phyloP scores from a whole-genome alignment of 352 stramenopile species.

The Globisporangium cylindrosporum region DNA sequence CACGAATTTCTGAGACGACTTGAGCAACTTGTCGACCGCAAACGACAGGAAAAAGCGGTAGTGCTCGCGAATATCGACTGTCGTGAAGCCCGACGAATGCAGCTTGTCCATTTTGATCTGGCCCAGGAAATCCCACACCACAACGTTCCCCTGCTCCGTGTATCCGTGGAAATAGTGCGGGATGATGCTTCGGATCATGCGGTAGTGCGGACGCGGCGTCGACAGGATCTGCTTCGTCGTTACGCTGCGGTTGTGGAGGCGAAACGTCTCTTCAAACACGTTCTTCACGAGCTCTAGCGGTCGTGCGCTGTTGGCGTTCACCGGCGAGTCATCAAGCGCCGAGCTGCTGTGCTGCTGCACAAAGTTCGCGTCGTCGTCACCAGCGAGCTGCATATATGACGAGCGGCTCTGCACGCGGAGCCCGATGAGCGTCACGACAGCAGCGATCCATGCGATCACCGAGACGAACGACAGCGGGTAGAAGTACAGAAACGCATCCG shows the following conservation, averaged over 20 bases:
- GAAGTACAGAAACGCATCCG: conserved; percentile 63
- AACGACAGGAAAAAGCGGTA: conserved; percentile 82
- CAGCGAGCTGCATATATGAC: conserved; percentile 63
- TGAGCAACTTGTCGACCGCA: conserved; percentile 64
- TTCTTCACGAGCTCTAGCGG: conserved; percentile 63
- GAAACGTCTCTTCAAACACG: conserved; percentile 67
- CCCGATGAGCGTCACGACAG: conserved; percentile 62
- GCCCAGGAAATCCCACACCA: conserved; percentile 78
- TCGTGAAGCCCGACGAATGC: conserved; percentile 63
- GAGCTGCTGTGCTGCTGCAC: conserved; percentile 35
- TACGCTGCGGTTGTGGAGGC: conserved; percentile 33
- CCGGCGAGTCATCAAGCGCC: conserved; percentile 27
- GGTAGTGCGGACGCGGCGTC: conserved; percentile 67
- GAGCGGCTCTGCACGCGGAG: conserved; percentile 58
- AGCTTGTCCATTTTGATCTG: conserved; percentile 80
- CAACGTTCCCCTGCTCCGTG: conserved; percentile 56
- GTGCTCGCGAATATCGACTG: conserved; percentile 60
- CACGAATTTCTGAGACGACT: conserved; percentile 60
- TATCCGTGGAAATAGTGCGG: conserved; percentile 81
- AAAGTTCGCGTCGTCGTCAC: conserved; percentile 55
- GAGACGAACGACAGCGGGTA: conserved; percentile 79
- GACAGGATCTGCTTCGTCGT: conserved; percentile 37
- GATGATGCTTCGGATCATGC: conserved; percentile 62
- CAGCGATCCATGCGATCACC: conserved; percentile 63
- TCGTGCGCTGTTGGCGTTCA: conserved; percentile 14